These are phyloP conservation scores for Camellia granthamiana DNA, from an alignment of 148 eudicot genomes.

Conservation along the genomic window DNA sequence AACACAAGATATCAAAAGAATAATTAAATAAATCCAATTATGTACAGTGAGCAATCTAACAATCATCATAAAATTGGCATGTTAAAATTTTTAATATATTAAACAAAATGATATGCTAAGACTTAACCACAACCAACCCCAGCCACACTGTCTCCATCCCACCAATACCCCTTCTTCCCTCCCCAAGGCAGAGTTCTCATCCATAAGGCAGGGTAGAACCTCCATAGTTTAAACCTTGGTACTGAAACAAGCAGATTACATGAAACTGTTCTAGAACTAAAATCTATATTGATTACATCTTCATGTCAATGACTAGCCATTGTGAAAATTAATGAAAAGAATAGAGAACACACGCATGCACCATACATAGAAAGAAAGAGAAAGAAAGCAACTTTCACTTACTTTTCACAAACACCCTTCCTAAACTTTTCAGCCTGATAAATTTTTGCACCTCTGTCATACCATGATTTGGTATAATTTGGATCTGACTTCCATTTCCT, in stretches of 20 bases:
- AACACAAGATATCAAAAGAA: background rate
- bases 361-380: background rate
- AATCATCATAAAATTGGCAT: too few relatives aligned
- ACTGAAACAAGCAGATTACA: too few relatives aligned
- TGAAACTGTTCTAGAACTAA: too few relatives aligned
- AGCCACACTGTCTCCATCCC: too few relatives aligned
- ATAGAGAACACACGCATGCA: background rate
- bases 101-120: too few relatives aligned
- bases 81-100: too few relatives aligned
- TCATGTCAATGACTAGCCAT: background rate
- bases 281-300: background rate
- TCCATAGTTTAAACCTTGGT: background rate
- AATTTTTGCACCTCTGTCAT: conserved; percentile 80
- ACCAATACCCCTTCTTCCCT: background rate
- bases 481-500: conserved; percentile 91
- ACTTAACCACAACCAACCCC: too few relatives aligned
- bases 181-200: background rate
- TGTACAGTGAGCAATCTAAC: too few relatives aligned
- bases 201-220: background rate
- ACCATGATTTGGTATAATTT: conserved; percentile 74
- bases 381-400: conserved; percentile 22
- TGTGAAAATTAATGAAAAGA: background rate
- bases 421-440: conserved; percentile 69
- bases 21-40: too few relatives aligned
- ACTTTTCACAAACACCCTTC: conserved; percentile 92